Evolutionary conservation across 768 basidiomycete species (phyloP).

Genomic region (Kwoniella newhampshirensis): DNA sequence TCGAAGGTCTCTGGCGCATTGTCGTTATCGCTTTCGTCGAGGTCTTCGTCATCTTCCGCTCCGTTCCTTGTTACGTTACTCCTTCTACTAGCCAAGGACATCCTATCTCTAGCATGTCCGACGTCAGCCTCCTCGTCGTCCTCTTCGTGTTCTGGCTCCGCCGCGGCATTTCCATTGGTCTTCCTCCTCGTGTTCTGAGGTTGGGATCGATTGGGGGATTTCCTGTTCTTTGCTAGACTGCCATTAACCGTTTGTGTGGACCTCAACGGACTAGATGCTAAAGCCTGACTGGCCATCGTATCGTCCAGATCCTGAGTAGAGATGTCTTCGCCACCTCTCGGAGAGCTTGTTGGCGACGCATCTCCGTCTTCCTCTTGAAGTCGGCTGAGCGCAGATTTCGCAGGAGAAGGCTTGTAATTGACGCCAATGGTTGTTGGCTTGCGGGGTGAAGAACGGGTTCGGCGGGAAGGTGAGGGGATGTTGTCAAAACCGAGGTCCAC

Average conservation of each 20-base stretch:
- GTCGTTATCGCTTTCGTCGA: slow-evolving; percentile 9
- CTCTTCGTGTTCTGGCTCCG: background rate
- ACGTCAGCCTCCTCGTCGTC: slow-evolving; percentile 19
- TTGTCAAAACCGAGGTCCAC: slow-evolving; percentile 19
- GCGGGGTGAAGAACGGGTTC: slow-evolving; percentile 6
- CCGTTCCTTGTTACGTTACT: slow-evolving; percentile 4
- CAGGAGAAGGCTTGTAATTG: slow-evolving; percentile 1
- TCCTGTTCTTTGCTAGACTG: background rate
- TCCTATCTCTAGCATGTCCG: slow-evolving; percentile 2
- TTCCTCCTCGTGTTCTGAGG: background rate
- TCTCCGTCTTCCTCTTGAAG: slow-evolving; percentile 2
- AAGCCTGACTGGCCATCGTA: slow-evolving; percentile 3
- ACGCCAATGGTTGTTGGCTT: slow-evolving; percentile 11
- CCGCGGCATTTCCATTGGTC: background rate
- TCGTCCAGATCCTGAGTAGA: slow-evolving; percentile 12
- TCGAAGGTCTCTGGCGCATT: slow-evolving; percentile 1
- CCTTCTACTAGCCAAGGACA: background rate
- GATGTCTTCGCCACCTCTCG: background rate
- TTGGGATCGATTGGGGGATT: background rate
- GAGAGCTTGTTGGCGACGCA: background rate
- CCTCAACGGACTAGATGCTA: background rate
- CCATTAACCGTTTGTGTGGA: too few species aligned
- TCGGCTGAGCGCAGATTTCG: background rate
- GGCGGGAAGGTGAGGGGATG: slow-evolving; percentile 26
- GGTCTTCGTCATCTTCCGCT: background rate